A percentile compares a stretch with the other conserved stretches of the same genome.
phyloP scores from a whole-genome alignment of 2,329 filamentous ascomycete genomes.

The Leptographium wingfieldii region DNA sequence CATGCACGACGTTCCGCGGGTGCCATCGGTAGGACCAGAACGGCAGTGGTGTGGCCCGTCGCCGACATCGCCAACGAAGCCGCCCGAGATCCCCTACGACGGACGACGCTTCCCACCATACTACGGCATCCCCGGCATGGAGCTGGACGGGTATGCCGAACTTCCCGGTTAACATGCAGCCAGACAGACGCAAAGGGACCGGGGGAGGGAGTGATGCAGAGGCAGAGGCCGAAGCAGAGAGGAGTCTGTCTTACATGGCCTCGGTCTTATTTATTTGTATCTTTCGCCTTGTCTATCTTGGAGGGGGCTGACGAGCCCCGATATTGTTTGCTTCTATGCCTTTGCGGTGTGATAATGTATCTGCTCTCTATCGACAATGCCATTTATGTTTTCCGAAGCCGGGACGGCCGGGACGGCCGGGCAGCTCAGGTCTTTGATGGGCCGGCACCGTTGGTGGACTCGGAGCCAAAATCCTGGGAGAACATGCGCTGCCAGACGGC shows the following conservation, averaged over 20 bases:
- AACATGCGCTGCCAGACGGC: constrained; percentile 64
- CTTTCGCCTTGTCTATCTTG: background rate
- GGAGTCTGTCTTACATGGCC: background rate
- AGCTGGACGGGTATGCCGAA: constrained; percentile 8
- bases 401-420: background rate
- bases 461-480: constrained; percentile 31
- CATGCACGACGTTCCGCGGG: constrained; percentile 10
- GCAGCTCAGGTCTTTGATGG: background rate
- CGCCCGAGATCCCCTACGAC: constrained; percentile 12
- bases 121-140: constrained; percentile 3
- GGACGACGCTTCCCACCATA: constrained; percentile 10
- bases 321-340: background rate
- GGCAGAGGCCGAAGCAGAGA: too few species aligned
- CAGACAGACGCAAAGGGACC: background rate
- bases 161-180: constrained; percentile 8
- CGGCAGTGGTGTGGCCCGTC: background rate
- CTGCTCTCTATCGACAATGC: background rate
- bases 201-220: background rate
- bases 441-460: background rate
- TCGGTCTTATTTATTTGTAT: background rate
- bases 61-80: background rate
- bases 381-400: background rate
- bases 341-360: background rate
- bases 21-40: constrained; percentile 2
- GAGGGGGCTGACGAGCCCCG: background rate